A percentile compares a stretch with the other conserved stretches of the same genome.
Conservation (phyloP, 1,139 yeast species). For the Geotrichum cucujoidarum region DNA sequence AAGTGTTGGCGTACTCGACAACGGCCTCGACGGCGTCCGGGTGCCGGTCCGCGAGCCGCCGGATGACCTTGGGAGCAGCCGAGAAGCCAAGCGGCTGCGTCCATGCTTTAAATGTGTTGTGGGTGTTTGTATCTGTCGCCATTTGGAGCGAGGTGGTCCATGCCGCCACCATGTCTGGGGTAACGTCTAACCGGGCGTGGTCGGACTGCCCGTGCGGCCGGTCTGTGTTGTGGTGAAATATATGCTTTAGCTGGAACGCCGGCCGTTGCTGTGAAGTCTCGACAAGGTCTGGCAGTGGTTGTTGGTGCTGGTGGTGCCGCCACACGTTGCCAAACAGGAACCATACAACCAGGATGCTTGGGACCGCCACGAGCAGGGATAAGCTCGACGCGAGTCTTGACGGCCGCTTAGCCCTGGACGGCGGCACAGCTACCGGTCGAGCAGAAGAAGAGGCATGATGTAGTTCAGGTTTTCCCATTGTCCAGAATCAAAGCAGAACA, state of each 20-base stretch:
- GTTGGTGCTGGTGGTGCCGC: no score
- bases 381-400: neutral
- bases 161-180: neutral
- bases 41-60: constrained; percentile 52
- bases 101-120: constrained; percentile 8
- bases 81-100: constrained; percentile 2
- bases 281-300: neutral
- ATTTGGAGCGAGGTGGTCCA: neutral
- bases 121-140: neutral
- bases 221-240: constrained; percentile 17
- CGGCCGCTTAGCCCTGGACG: neutral
- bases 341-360: neutral
- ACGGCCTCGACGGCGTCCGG: constrained; percentile 66
- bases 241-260: constrained; percentile 14
- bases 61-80: constrained; percentile 31
- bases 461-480: constrained; percentile 12
- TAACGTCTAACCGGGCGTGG: constrained; percentile 13
- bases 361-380: neutral
- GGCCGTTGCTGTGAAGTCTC: neutral
- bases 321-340: neutral
- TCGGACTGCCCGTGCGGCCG: constrained; percentile 13
- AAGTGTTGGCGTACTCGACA: constrained; percentile 49
- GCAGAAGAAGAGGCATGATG: neutral
- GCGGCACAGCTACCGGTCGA: neutral
- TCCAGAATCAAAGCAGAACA: neutral